Base-by-base conservation (phyloP, 1,284 basidiomycete species). In the Tylopilus orsonianus region DNA sequence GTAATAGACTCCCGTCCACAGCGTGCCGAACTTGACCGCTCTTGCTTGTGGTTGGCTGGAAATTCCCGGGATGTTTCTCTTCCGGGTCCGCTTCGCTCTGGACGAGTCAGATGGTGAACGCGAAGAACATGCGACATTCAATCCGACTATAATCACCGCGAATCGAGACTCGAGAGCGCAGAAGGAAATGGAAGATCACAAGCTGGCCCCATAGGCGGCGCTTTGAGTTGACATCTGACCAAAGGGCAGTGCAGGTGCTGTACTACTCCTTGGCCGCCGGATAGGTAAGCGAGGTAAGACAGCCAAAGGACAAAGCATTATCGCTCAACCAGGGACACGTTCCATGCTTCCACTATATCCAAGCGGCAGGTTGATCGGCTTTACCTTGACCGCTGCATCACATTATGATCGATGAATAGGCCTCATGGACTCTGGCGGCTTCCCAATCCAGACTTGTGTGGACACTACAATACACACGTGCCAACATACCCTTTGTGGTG, bases 391-490 rank as follows among this genome's bases (percentile, higher is more conserved):
- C 33, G 40, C 20, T 38, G 34, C 35, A 43, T 37, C 38, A 41
- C 16, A 30, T 41, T 30, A 34, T 34, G 41, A 44, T 49, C n/a
- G 43, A 63, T 54, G 41, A 50, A 43, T 36, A n/a, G 20, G 55
- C 59, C 57, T 62, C 55, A 40, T 54, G 63, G 42, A 45, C 22
- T 45, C 24, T 20, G 33, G 37, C 41, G 48, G 44, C 35, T 45
- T 42, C 54, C 46, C 30, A 47, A 48, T 57, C 52, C 46, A 53
- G 58, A 48, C 50, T 30, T 35, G 18, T 46, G 59, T 50, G 61
- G 48, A 62, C 14, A 49, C 48, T 46, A 66, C 61, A 64, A 60
- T 58, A 36, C 62, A 51, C 52, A 48, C 45, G 36, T 55, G 53
- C 24, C 41, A 22, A 46, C 51, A 49, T 45, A 26, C 29, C 9